phyloP scores from a whole-genome alignment of 2,329 filamentous ascomycete species.

The Aspergillus sp. region DNA sequence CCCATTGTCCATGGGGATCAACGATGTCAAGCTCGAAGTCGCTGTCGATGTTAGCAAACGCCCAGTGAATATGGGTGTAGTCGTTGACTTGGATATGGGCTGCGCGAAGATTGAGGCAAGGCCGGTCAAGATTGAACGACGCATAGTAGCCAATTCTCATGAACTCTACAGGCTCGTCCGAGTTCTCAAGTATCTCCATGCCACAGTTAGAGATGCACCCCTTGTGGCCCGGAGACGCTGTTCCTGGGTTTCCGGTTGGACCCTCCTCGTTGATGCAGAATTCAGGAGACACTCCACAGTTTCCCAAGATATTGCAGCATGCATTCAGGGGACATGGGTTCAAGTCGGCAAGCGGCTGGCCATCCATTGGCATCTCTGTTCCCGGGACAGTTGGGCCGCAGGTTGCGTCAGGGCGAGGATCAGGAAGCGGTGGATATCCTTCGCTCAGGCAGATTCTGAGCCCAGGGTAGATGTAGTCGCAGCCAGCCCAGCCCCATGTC shows the following conservation, averaged over 20 bases:
- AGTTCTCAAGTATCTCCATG: slow-evolving; percentile 31
- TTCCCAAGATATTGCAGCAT: slow-evolving; percentile 47
- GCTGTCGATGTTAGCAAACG: slow-evolving; percentile 35
- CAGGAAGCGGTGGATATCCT: slow-evolving; percentile 44
- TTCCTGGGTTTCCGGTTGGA: slow-evolving; percentile 39
- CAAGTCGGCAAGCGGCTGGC: slow-evolving; percentile 34
- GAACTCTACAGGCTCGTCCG: slow-evolving; percentile 18
- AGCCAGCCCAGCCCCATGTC: slow-evolving; percentile 50
- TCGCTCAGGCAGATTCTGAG: slow-evolving; percentile 43
- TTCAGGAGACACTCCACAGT: slow-evolving; percentile 47
- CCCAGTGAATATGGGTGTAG: slow-evolving; percentile 40
- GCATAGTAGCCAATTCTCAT: slow-evolving; percentile 35
- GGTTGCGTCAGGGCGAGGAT: slow-evolving; percentile 35
- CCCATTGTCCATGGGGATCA: slow-evolving; percentile 23
- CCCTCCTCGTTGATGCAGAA: slow-evolving; percentile 40
- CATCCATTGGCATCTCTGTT: slow-evolving; percentile 32
- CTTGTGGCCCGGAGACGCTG: slow-evolving; percentile 31
- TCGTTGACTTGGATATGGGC: slow-evolving; percentile 18
- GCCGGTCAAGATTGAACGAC: slow-evolving; percentile 28
- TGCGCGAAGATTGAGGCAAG: slow-evolving; percentile 30
- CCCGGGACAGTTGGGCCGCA: slow-evolving; percentile 49
- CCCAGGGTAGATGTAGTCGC: slow-evolving; percentile 31
- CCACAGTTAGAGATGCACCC: slow-evolving; percentile 48
- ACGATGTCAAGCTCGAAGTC: slow-evolving; percentile 31
- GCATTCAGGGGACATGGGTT: slow-evolving; percentile 50